Percentiles rank a stretch among this genome's conserved stretches.
Conservation (phyloP, 805 yeast species). For the Komagataella ulmi region DNA sequence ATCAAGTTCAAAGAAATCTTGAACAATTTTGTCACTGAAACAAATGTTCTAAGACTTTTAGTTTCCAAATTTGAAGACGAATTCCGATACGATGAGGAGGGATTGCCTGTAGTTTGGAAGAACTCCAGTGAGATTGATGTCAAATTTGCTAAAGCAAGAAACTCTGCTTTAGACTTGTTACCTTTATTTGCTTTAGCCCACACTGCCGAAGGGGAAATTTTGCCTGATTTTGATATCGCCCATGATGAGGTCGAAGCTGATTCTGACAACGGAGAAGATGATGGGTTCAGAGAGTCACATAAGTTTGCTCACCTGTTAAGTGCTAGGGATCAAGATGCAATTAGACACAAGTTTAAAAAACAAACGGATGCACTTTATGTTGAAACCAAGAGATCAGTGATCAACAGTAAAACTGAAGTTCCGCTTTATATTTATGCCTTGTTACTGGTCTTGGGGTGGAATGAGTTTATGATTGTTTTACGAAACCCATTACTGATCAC, state of each 20-base stretch:
- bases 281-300: conserved; percentile 15
- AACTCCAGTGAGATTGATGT: conserved; percentile 60
- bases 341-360: conserved; percentile 49
- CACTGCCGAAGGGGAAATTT: conserved; percentile 38
- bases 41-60: conserved; percentile 48
- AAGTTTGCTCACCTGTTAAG: conserved; percentile 45
- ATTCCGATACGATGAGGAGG: conserved; percentile 74
- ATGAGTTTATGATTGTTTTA: conserved; percentile 79
- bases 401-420: conserved; percentile 63
- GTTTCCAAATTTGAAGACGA: conserved; percentile 72
- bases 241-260: conserved; percentile 18
- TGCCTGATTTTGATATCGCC: conserved; percentile 41
- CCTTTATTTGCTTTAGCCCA: conserved; percentile 49
- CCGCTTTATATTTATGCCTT: conserved; percentile 74
- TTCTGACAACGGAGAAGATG: conserved; percentile 18
- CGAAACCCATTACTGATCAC: conserved; percentile 78
- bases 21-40: conserved; percentile 52
- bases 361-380: conserved; percentile 69
- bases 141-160: conserved; percentile 47
- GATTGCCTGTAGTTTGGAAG: conserved; percentile 73
- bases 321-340: conserved; percentile 40
- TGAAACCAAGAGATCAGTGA: conserved; percentile 80
- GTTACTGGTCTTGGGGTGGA: conserved; percentile 80
- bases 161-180: conserved; percentile 38
- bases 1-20: conserved; percentile 38